Base-by-base conservation (phyloP, 306 rosid genomes). In the Prunus mume region DNA sequence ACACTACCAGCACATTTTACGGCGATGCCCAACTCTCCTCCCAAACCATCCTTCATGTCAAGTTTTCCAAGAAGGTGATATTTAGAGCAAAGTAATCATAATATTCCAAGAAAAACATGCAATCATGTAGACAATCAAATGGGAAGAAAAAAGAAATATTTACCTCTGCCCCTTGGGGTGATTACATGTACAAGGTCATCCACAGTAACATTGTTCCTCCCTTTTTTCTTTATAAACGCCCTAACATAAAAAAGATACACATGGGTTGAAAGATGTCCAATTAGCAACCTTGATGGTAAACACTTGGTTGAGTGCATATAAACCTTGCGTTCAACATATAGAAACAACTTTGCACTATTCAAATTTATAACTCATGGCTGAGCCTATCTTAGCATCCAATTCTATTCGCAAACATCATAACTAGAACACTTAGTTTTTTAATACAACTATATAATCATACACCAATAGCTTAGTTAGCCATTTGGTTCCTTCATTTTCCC, bases 131-230 rank as follows among this genome's bases (percentile, higher is more conserved):
- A 52, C 74, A 19, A 45, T 55, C 2, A 22, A 14, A 68, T 57
- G 57, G 50, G 13, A 60, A 9, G 54, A 9, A 27, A 34, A 61
- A 60, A 51, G n/a, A 79, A 22, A 65, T n/a, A 41, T 71, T 74
- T 76, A 90, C 98, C 97, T 88, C 98, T 88, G 67, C 97, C 98
- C 84, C 86, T 93, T 4, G 97, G 98, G 75, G 97, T 93, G 70
- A 93, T 93, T 78, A 88, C 87, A 75, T 86, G 96, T 49, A 93
- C 81, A 79, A 93, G 93, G 77, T 93, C 97, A 71, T 93, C 98
- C 61, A 93, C 89, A 7, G 91, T 91, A 52, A 93, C 93, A 80
- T 82, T 90, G 68, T 87, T 90, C 85, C 93, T 87, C 79, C 98
- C 98, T 66, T 93, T 91, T 86, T 90, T 93, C 91, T 86, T 91